These are phyloP conservation scores for Leccinum subtestaceum DNA, from an alignment of 768 basidiomycete genomes.

Conservation along the genomic window DNA sequence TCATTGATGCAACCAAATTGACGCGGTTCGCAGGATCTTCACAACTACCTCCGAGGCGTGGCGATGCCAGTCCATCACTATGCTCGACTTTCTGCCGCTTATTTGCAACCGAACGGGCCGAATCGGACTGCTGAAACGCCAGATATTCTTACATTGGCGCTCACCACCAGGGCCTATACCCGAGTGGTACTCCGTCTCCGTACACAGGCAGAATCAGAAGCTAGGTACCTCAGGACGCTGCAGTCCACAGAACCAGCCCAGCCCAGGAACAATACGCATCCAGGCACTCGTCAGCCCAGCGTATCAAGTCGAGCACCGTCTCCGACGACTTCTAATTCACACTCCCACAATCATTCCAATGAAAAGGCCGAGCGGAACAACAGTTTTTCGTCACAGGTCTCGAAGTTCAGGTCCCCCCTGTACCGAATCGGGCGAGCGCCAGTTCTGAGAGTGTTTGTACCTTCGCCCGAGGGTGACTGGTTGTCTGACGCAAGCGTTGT, in stretches of 20 bases:
- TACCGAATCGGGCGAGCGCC: constrained; percentile 72
- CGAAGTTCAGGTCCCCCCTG: constrained; percentile 65
- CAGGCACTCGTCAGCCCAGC: constrained; percentile 35
- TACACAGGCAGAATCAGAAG: constrained; percentile 70
- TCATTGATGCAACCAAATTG: not conserved
- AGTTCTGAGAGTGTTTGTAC: constrained; percentile 77
- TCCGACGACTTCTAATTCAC: constrained; percentile 41
- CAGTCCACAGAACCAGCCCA: constrained; percentile 2
- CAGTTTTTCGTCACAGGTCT: constrained; percentile 20
- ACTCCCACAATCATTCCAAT: constrained; percentile 41
- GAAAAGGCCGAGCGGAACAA: constrained; percentile 27
- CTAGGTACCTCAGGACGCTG: constrained; percentile 20
- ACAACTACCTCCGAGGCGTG: constrained; percentile 77
- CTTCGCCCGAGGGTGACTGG: constrained; percentile 85
- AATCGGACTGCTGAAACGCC: constrained; percentile 39
- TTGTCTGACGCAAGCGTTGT: constrained; percentile 76
- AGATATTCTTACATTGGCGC: constrained; percentile 50
- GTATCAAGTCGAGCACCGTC: constrained; percentile 67
- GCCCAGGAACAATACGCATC: constrained; percentile 2
- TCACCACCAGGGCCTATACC: constrained; percentile 71
- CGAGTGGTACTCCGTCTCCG: constrained; percentile 78
- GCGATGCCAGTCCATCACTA: constrained; percentile 75
- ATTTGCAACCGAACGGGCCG: constrained; percentile 49
- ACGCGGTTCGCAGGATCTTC: constrained; percentile 56
- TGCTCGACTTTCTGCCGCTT: constrained; percentile 53